Percentiles rank a stretch among this genome's conserved stretches.
Conservation (phyloP, 2,329 filamentous ascomycete genomes). For the Amauroascus verrucosus region DNA sequence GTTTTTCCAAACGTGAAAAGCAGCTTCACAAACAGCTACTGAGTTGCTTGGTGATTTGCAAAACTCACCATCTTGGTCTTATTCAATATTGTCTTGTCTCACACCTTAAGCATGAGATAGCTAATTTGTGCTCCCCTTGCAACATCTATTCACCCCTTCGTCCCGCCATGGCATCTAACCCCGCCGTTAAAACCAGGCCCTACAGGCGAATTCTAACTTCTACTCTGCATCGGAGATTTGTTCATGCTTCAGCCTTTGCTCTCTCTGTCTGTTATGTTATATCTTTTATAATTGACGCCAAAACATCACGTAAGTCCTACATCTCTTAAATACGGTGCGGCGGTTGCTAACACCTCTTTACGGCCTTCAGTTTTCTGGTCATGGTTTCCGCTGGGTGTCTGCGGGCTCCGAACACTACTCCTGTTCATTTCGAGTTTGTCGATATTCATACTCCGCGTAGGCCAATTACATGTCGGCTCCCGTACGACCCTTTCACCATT, state of each 20-base stretch:
- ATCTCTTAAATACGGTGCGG: conserved; percentile 4
- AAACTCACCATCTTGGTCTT: not conserved
- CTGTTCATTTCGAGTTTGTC: conserved; percentile 67
- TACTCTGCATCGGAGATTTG: conserved; percentile 75
- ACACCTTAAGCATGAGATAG: conserved; percentile 11
- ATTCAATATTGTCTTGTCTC: not conserved
- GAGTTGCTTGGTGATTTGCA: not conserved
- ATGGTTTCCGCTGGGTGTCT: conserved; percentile 71
- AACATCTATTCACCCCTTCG: not conserved
- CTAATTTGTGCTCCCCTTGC: not conserved
- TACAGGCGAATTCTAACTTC: conserved; percentile 91
- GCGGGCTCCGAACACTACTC: conserved; percentile 62
- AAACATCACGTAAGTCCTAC: conserved; percentile 52
- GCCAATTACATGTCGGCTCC: conserved; percentile 65
- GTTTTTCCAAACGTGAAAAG: not conserved
- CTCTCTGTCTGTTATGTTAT: conserved; percentile 63
- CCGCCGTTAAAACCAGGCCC: conserved; percentile 30
- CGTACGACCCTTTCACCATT: conserved; percentile 61
- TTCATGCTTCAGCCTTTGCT: conserved; percentile 60
- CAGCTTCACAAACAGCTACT: not conserved
- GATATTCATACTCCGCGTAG: conserved; percentile 76
- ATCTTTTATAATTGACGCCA: conserved; percentile 58
- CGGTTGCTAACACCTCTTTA: conserved; percentile 2
- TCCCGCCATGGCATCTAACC: conserved; percentile 26
- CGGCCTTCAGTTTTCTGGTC: conserved; percentile 59